A percentile compares a stretch with the other conserved stretches of the same genome.
phyloP scores from a whole-genome alignment of 257 asterid genomes.

The Penstemon eatonii region DNA sequence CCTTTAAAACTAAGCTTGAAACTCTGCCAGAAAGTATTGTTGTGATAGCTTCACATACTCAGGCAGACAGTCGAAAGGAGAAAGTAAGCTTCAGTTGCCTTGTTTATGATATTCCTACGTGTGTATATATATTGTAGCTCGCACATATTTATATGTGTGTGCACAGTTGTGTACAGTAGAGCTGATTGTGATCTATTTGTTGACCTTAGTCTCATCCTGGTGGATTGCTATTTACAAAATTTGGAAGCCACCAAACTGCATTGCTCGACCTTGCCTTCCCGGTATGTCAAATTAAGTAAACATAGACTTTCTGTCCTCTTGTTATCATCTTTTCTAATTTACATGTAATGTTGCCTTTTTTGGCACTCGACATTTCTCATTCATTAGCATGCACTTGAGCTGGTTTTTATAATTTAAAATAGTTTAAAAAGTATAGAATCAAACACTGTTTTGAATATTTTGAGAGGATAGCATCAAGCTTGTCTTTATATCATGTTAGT shows the following conservation, averaged over 20 bases:
- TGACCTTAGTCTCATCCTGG: slow-evolving; percentile 73
- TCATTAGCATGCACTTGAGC: background rate
- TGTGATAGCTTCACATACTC: slow-evolving; percentile 80
- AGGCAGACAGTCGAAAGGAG: slow-evolving; percentile 82
- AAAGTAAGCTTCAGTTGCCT: slow-evolving; percentile 54
- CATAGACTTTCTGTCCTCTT: background rate
- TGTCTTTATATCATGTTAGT: background rate
- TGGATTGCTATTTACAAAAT: slow-evolving; percentile 77
- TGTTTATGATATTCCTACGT: background rate
- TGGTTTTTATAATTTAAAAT: slow-evolving; percentile 15
- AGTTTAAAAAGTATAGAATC: slow-evolving; percentile 2
- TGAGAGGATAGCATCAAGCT: no score
- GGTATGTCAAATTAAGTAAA: slow-evolving; percentile 42
- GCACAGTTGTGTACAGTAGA: background rate
- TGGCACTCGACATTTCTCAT: background rate
- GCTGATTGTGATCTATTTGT: slow-evolving; percentile 17
- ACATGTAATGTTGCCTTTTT: background rate
- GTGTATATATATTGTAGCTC: no score
- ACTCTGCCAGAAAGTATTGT: slow-evolving; percentile 70
- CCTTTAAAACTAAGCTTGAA: slow-evolving; percentile 75
- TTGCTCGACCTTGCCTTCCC: slow-evolving; percentile 90
- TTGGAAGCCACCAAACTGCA: slow-evolving; percentile 91
- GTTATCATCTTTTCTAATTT: background rate
- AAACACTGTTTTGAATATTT: no score
- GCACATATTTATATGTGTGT: no score